A percentile compares a stretch with the other conserved stretches of the same genome.
phyloP scores from a whole-genome alignment of 345 rosid species.

The Populus euphratica region DNA sequence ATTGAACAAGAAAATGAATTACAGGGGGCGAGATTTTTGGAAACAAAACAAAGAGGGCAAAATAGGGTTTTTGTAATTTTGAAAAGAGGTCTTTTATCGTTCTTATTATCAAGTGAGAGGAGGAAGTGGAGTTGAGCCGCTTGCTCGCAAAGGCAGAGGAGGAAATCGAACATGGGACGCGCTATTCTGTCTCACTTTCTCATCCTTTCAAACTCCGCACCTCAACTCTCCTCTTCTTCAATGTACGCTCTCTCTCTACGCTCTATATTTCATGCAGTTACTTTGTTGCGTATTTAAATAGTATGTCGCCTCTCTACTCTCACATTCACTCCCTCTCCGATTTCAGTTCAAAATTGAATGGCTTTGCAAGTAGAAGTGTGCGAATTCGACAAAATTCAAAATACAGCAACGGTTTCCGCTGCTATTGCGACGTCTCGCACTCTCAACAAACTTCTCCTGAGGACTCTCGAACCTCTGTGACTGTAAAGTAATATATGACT shows the following conservation, averaged over 20 bases:
- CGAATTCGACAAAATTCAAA: conserved; percentile 8
- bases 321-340: neutral
- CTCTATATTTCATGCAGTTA: neutral
- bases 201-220: conserved; percentile 36
- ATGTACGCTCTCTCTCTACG: conserved; percentile 27
- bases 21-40: too few relatives aligned
- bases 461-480: conserved; percentile 32
- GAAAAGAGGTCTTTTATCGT: too few relatives aligned
- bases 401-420: conserved; percentile 28
- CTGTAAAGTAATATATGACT: conserved; percentile 25
- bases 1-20: too few relatives aligned
- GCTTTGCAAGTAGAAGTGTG: neutral
- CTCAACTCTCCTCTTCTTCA: conserved; percentile 44
- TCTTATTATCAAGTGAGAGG: too few relatives aligned
- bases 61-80: too few relatives aligned
- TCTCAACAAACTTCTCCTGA: conserved; percentile 33
- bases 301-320: neutral
- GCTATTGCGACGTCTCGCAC: conserved; percentile 43
- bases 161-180: conserved; percentile 33
- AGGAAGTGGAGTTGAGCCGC: too few relatives aligned
- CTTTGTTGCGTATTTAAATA: neutral
- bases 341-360: neutral
- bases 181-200: conserved; percentile 42
- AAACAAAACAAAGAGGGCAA: too few relatives aligned
- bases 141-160: too few relatives aligned